These are phyloP conservation scores for Trichomonas vaginalis DNA, from an alignment of 208 protist genomes.

Conservation along the genomic window DNA sequence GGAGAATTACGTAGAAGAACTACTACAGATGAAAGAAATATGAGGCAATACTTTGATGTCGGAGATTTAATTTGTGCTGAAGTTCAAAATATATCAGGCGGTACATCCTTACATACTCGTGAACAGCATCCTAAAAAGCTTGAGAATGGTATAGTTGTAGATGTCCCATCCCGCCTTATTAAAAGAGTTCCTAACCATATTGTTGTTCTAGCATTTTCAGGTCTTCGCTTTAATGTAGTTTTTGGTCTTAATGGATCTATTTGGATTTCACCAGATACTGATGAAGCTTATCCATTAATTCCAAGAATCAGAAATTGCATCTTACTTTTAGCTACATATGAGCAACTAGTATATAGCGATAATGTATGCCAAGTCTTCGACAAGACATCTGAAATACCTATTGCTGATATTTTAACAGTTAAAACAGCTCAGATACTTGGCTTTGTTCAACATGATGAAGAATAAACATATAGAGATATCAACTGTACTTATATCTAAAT, in stretches of 20 bases:
- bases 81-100: not conserved
- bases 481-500: too few species aligned
- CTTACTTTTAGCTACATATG: not conserved
- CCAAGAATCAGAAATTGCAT: not conserved
- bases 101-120: not conserved
- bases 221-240: not conserved
- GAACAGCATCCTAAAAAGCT: not conserved
- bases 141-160: not conserved
- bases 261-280: not conserved
- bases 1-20: not conserved
- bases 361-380: not conserved
- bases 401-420: not conserved
- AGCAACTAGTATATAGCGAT: not conserved
- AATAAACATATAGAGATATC: not conserved
- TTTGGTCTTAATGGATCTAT: not conserved
- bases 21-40: slow-evolving; percentile 14
- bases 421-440: not conserved
- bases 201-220: not conserved
- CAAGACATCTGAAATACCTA: not conserved
- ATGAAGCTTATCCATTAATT: not conserved
- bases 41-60: slow-evolving; percentile 15
- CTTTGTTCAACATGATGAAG: not conserved
- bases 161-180: not conserved
- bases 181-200: slow-evolving; percentile 6
- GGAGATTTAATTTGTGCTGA: slow-evolving; percentile 2